phyloP scores from a whole-genome alignment of 1,284 basidiomycete genomes.

The Moesziomyces sp. region DNA sequence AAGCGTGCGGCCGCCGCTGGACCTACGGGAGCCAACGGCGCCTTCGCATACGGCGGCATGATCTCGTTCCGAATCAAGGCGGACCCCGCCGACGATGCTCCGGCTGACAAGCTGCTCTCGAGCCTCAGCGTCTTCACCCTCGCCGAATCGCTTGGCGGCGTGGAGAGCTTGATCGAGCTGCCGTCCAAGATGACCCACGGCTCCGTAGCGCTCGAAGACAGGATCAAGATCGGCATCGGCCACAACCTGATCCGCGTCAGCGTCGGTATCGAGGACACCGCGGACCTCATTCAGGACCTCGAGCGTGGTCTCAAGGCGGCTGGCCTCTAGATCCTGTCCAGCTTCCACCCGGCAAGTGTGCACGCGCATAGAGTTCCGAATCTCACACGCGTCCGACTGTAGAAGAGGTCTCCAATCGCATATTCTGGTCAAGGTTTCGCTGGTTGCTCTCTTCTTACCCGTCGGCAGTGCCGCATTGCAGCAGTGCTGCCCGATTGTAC shows the following conservation, averaged over 20 bases:
- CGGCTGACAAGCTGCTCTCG: slow-evolving; percentile 79
- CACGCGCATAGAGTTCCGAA: slow-evolving; percentile 3
- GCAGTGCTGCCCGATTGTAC: background rate
- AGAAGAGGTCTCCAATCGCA: background rate
- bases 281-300: slow-evolving; percentile 82
- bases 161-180: slow-evolving; percentile 85
- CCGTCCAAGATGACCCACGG: slow-evolving; percentile 69
- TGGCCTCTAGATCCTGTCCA: slow-evolving; percentile 19
- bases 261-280: slow-evolving; percentile 87
- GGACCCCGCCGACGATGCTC: slow-evolving; percentile 57
- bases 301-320: slow-evolving; percentile 74
- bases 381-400: background rate
- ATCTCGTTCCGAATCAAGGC: slow-evolving; percentile 69
- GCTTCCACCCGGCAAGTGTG: too few species aligned
- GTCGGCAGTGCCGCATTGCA: background rate
- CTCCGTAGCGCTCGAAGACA: slow-evolving; percentile 77
- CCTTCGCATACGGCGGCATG: slow-evolving; percentile 69
- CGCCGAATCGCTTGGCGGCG: slow-evolving; percentile 89
- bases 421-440: too few species aligned
- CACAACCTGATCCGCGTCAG: slow-evolving; percentile 83
- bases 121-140: slow-evolving; percentile 80
- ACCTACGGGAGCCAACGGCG: slow-evolving; percentile 16
- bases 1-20: slow-evolving; percentile 50
- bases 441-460: background rate
- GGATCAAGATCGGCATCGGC: slow-evolving; percentile 72